These are phyloP conservation scores for Ettlia oleoabundans DNA, from an alignment of 139 green algal species.

Conservation along the genomic window DNA sequence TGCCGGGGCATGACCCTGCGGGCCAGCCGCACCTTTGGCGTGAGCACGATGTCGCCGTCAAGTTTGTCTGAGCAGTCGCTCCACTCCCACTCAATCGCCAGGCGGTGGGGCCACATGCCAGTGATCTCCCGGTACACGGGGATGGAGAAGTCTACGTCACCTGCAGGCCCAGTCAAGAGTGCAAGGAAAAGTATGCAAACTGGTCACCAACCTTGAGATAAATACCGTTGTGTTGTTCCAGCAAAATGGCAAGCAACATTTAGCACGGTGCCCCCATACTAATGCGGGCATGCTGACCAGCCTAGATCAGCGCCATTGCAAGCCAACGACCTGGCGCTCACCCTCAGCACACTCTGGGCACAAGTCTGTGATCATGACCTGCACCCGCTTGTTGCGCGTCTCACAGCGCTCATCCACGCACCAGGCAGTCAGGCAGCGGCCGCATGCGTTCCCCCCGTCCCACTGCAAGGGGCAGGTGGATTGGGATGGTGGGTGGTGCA, in stretches of 20 bases:
- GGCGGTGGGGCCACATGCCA: constrained; percentile 38
- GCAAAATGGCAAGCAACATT: background rate
- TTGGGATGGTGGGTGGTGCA: no score
- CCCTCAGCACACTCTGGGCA: constrained; percentile 34
- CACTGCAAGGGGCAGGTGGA: background rate
- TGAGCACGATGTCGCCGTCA: constrained; percentile 72
- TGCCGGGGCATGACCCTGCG: background rate
- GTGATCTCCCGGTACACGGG: constrained; percentile 30
- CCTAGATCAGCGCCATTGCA: no score
- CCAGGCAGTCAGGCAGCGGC: constrained; percentile 19
- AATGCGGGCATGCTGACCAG: no score
- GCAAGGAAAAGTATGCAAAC: background rate
- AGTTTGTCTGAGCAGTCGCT: constrained; percentile 56
- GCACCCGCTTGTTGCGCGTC: background rate
- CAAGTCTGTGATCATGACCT: constrained; percentile 8
- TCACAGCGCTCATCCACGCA: constrained; percentile 26
- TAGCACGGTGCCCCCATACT: background rate
- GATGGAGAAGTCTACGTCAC: constrained; percentile 37
- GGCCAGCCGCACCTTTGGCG: constrained; percentile 2
- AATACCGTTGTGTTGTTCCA: no score
- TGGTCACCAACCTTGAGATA: no score
- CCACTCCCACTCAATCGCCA: constrained; percentile 32
- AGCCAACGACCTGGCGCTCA: no score
- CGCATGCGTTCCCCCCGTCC: constrained; percentile 12
- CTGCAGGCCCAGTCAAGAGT: background rate